These are phyloP conservation scores for Dendrocalamus sinicus DNA, from an alignment of 176 grass and related monocot genomes.

Conservation along the genomic window DNA sequence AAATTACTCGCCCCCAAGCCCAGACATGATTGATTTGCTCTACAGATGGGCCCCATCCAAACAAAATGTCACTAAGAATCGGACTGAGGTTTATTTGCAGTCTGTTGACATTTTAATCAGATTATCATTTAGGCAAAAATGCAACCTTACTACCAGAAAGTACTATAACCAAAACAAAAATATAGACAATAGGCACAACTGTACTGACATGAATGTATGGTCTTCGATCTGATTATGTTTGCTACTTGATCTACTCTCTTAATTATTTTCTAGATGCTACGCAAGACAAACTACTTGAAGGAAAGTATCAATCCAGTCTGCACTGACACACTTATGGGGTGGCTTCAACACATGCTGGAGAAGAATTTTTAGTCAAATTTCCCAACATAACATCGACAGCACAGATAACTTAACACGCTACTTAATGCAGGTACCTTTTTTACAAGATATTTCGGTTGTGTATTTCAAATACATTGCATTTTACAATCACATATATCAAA, in stretches of 20 bases:
- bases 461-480: neutral
- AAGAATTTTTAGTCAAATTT: conserved; percentile 2
- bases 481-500: conserved; percentile 8
- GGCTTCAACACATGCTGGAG: neutral
- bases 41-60: neutral
- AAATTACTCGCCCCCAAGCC: neutral
- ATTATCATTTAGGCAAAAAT: conserved; percentile 22
- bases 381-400: neutral
- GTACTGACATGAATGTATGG: neutral
- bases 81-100: conserved; percentile 5
- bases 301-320: conserved; percentile 7
- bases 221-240: conserved; percentile 2
- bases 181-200: neutral
- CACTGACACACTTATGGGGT: neutral
- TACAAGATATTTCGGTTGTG: neutral
- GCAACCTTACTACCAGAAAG: neutral
- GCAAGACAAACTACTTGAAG: neutral
- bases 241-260: neutral
- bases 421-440: neutral
- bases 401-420: neutral
- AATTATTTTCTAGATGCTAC: conserved; percentile 23
- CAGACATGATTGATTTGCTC: neutral
- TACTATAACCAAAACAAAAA: neutral
- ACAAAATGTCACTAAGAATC: conserved; percentile 15
- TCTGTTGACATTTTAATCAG: conserved; percentile 17